Conservation (phyloP, 345 rosid genomes). For the Clarkia xantiana region DNA sequence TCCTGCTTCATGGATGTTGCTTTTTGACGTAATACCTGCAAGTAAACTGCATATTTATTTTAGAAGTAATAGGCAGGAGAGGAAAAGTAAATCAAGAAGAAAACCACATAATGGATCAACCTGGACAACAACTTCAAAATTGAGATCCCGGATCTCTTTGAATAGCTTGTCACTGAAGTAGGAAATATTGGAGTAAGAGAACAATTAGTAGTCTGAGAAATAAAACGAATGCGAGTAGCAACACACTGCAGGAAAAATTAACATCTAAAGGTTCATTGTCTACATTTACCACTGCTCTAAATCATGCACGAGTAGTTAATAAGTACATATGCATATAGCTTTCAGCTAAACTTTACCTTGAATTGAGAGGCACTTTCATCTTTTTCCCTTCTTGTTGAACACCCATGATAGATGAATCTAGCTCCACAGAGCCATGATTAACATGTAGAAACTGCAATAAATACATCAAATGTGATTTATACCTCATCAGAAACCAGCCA, state of each 20-base stretch:
- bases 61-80: conserved; percentile 1
- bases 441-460: conserved; percentile 49
- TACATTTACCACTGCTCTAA: too few relatives aligned
- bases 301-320: too few relatives aligned
- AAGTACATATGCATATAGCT: too few relatives aligned
- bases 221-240: not conserved
- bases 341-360: conserved; percentile 37
- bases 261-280: not conserved
- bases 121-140: conserved; percentile 96
- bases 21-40: conserved; percentile 89
- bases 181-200: conserved; percentile 2
- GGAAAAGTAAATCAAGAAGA: not conserved
- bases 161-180: conserved; percentile 83
- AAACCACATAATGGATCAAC: conserved; percentile 27
- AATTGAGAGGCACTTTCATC: conserved; percentile 87
- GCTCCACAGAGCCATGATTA: conserved; percentile 77
- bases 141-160: conserved; percentile 94
- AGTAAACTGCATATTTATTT: conserved; percentile 43
- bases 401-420: conserved; percentile 83
- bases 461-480: conserved; percentile 18
- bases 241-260: not conserved
- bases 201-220: not conserved
- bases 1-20: conserved; percentile 98
- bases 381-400: conserved; percentile 74
- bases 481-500: conserved; percentile 10